phyloP scores from a whole-genome alignment of 257 asterid species.

The Capsicum baccatum region DNA sequence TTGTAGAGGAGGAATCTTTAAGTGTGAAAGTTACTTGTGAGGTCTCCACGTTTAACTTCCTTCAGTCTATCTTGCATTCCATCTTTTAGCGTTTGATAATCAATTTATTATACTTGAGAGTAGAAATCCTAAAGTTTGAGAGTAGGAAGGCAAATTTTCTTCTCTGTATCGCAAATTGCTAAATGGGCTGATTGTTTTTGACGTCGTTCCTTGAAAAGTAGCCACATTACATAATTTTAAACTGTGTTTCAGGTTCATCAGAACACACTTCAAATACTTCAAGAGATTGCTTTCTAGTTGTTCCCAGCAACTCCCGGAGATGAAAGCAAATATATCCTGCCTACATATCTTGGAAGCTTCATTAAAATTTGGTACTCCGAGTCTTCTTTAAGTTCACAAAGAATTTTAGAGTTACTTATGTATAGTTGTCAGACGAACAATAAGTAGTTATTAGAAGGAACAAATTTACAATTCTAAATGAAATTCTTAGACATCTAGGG shows the following conservation, averaged over 20 bases:
- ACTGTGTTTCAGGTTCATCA: conserved; percentile 78
- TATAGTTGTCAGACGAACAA: background rate
- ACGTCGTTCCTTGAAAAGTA: background rate
- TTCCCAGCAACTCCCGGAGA: background rate
- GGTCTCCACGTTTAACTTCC: conserved; percentile 7
- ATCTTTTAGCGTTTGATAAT: background rate
- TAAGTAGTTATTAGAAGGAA: background rate
- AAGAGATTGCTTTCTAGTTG: conserved; percentile 86
- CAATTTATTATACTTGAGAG: background rate
- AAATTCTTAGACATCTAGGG: background rate
- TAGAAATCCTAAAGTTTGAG: background rate
- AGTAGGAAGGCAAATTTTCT: background rate
- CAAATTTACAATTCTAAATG: background rate
- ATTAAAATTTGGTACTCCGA: background rate
- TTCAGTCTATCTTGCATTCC: background rate
- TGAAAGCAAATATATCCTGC: background rate
- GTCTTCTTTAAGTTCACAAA: background rate
- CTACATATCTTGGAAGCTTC: background rate
- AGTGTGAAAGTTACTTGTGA: background rate
- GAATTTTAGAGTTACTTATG: background rate
- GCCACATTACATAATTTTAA: conserved; percentile 28
- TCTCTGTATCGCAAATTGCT: background rate
- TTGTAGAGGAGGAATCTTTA: background rate
- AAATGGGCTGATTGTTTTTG: conserved; percentile 14
- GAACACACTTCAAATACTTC: conserved; percentile 92